Conservation (phyloP, 176 grass and related monocot species). For the Chloris gayana region DNA sequence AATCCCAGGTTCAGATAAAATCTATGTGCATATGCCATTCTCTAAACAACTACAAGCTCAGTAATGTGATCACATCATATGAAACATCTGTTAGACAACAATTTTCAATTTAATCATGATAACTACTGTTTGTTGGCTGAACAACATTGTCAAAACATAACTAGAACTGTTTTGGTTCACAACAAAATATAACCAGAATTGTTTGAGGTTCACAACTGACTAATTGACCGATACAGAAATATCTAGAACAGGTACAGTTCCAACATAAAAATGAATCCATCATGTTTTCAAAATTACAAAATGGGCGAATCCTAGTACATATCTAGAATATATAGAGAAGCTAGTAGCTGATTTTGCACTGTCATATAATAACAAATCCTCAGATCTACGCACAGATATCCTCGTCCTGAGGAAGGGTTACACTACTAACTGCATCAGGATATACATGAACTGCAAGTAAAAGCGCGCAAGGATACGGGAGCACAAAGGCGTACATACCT, state of each 20-base stretch:
- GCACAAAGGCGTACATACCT: conserved; percentile 21
- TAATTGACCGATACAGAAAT: background rate
- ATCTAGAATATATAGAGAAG: background rate
- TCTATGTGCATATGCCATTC: background rate
- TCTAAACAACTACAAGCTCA: background rate
- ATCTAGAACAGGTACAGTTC: no score
- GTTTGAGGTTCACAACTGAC: no score
- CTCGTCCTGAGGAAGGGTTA: background rate
- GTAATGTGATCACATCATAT: background rate
- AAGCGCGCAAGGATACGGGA: background rate
- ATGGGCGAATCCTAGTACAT: background rate
- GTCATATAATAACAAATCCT: background rate
- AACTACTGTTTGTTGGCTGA: background rate
- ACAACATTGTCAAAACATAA: background rate
- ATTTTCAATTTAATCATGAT: background rate
- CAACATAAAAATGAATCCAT: background rate
- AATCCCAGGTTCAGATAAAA: background rate
- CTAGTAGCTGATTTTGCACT: background rate
- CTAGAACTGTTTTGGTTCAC: no score
- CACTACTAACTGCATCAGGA: background rate
- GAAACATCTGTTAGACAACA: background rate
- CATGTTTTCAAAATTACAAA: background rate
- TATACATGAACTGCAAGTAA: background rate
- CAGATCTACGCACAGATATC: background rate
- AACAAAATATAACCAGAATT: no score